phyloP scores from a whole-genome alignment of 2,329 filamentous ascomycete genomes.

The Pseudogymnoascus sp. region DNA sequence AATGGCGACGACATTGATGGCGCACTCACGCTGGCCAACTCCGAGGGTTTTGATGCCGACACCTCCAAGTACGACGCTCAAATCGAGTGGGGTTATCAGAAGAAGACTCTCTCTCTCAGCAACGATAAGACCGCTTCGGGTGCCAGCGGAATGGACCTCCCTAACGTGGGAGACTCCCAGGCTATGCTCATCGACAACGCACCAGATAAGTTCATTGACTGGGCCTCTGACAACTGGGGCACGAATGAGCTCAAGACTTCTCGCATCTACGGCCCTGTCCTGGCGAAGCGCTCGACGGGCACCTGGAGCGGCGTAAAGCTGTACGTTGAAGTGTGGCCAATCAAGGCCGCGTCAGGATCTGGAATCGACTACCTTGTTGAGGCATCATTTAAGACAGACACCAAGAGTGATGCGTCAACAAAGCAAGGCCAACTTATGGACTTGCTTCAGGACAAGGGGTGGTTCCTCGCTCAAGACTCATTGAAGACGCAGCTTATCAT shows the following conservation, averaged over 20 bases:
- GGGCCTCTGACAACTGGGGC: slow-evolving; percentile 23
- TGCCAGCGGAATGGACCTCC: slow-evolving; percentile 23
- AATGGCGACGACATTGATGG: slow-evolving; percentile 24
- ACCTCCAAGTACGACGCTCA: slow-evolving; percentile 29
- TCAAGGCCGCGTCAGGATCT: slow-evolving; percentile 18
- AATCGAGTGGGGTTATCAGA: slow-evolving; percentile 32
- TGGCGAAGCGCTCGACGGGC: slow-evolving; percentile 26
- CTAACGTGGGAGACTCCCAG: slow-evolving; percentile 18
- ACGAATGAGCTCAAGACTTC: slow-evolving; percentile 21
- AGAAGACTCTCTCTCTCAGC: slow-evolving; percentile 31
- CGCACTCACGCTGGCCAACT: slow-evolving; percentile 26
- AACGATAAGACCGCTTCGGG: slow-evolving; percentile 24
- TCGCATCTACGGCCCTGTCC: slow-evolving; percentile 28
- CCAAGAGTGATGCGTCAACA: slow-evolving; percentile 14
- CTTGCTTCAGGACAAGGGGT: slow-evolving; percentile 22
- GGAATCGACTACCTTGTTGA: slow-evolving; percentile 26
- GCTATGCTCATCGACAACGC: slow-evolving; percentile 23
- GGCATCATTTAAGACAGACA: slow-evolving; percentile 26
- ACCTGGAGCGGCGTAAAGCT: slow-evolving; percentile 26
- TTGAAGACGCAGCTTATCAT: slow-evolving; percentile 26
- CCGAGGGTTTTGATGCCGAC: slow-evolving; percentile 28
- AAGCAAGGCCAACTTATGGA: slow-evolving; percentile 18
- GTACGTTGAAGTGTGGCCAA: slow-evolving; percentile 30
- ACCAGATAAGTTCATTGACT: slow-evolving; percentile 28
- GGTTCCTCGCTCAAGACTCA: slow-evolving; percentile 23